Evolutionary conservation across 306 rosid species (phyloP).

Genomic region (Lathyrus tuberosus): DNA sequence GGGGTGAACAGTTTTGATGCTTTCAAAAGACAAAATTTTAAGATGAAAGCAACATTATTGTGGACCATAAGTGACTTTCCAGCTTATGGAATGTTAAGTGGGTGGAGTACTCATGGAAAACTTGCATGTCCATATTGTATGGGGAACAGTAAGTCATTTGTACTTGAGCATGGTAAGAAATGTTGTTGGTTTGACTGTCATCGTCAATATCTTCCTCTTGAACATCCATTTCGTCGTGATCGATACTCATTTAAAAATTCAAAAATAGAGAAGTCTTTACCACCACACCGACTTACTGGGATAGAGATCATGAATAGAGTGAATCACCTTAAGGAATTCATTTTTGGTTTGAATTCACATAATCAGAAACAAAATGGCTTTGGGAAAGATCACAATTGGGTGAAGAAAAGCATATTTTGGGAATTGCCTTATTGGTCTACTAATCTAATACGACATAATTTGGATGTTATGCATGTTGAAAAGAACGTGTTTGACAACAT

Average conservation of each 20-base stretch:
- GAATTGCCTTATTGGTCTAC: neutral
- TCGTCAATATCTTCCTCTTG: neutral
- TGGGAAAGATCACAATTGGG: neutral
- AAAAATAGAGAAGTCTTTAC: slow-evolving; percentile 1
- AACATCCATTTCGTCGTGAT: neutral
- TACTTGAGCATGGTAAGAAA: neutral
- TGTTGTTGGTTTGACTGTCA: slow-evolving; percentile 12
- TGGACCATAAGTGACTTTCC: slow-evolving; percentile 19
- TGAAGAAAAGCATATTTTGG: slow-evolving; percentile 6
- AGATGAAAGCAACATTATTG: neutral
- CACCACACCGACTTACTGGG: neutral
- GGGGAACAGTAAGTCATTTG: neutral
- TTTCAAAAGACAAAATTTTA: slow-evolving; percentile 1
- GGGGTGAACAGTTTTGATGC: slow-evolving; percentile 2
- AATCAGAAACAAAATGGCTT: neutral
- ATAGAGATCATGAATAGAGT: neutral
- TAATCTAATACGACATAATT: neutral
- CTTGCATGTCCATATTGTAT: slow-evolving; percentile 13
- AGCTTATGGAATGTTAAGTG: slow-evolving; percentile 4
- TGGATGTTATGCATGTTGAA: neutral
- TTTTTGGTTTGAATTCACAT: neutral
- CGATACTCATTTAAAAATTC: neutral
- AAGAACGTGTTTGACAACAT: neutral
- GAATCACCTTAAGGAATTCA: neutral
- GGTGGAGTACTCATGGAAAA: neutral